Evolutionary conservation across 2,329 filamentous ascomycete genomes (phyloP), one percentile per base, ranked within the genome.

Genomic region (Colletotrichum shisoi): DNA sequence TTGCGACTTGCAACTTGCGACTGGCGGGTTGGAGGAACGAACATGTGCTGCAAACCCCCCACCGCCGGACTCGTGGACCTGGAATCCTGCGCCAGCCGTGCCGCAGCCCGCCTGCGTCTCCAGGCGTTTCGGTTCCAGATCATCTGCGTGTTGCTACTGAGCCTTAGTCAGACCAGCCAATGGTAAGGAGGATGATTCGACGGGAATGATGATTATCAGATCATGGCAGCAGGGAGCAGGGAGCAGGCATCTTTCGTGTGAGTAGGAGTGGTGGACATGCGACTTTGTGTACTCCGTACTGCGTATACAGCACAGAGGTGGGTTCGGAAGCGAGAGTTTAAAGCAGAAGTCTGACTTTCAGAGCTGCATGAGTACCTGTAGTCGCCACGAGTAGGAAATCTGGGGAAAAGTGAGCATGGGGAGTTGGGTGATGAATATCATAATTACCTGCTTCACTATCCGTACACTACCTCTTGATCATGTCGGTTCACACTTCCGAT

Each of bases 41-140:
- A 44, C 27, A n/a, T 61, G 58, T 31, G 58, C 58, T 61, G 37
- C 48, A 51, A 31, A 7, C 27, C 39, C 17, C 24, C 9, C n/a
- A 7, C 27, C 39, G 11, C 24, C 9, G 27, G 44, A 46, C 45
- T 52, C 15, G 21, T 5, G 7, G 27, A 51, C 48, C 24, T 34
- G 40, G 15, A 34, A 57, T 45, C 53, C 57, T 64, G 56, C 48
- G 51, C 56, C 56, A 64, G 56, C 56, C 48, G 56, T 60, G 57
- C 63, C 51, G 63, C 42, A 19, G 62, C 57, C n/a, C 21, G 37
- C 19, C 52, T 42, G 52, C 31, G 52, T 54, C 57, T 54, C 40
- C 48, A 48, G 49, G 34, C 24, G 57, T 62, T 62, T 54, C 49
- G 51, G 51, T 62, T 66, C 63, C 24, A 49, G 57, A 66, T 66